Conservation (phyloP, 306 rosid species). For the Cyclanthera cordifolia region DNA sequence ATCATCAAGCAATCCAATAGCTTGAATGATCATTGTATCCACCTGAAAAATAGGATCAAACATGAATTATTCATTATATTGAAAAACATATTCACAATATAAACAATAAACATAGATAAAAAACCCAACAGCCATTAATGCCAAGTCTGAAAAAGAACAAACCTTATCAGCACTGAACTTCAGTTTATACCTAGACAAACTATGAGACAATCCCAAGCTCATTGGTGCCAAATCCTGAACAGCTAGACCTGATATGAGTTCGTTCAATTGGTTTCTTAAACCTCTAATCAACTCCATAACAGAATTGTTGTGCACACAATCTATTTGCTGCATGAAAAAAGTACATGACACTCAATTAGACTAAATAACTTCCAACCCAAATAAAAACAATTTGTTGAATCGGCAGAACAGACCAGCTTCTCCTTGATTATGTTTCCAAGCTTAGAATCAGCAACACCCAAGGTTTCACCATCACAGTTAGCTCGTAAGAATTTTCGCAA, state of each 20-base stretch:
- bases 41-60: conserved; percentile 33
- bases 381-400: background rate
- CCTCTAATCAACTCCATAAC: conserved; percentile 97
- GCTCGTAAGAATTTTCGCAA: conserved; percentile 72
- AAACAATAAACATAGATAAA: background rate
- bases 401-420: conserved; percentile 44
- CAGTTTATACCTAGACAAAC: conserved; percentile 75
- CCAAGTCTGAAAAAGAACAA: conserved; percentile 6
- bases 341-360: background rate
- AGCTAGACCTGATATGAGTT: conserved; percentile 64
- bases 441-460: conserved; percentile 86
- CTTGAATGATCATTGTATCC: conserved; percentile 93
- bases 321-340: conserved; percentile 54
- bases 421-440: conserved; percentile 79
- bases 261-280: conserved; percentile 64
- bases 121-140: background rate
- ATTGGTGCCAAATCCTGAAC: conserved; percentile 90
- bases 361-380: background rate
- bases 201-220: conserved; percentile 93
- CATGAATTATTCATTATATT: background rate
- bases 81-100: background rate
- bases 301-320: conserved; percentile 63
- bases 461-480: conserved; percentile 60
- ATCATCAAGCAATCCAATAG: conserved; percentile 94
- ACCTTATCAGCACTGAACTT: conserved; percentile 98